Base-by-base conservation (phyloP, 768 basidiomycete species). In the Tylopilus sp. region DNA sequence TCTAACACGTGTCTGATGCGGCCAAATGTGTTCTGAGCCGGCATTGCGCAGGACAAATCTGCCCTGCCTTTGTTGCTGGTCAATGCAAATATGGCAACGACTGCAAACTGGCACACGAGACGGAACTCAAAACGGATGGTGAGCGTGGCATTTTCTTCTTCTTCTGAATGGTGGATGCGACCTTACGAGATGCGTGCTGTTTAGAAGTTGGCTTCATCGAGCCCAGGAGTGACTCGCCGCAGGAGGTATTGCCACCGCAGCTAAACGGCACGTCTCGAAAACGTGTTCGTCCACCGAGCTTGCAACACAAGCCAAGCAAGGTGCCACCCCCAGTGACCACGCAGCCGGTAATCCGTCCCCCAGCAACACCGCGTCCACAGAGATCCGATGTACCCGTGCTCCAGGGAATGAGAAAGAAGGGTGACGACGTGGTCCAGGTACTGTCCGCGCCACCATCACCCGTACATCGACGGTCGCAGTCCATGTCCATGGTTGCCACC, bases 91-190 rank as follows among this genome's bases (percentile, higher is more conserved):
- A 61, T 18, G 69, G 65, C 13, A 47, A 59, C 28, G 57, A 69
- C 48, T 69, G 67, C 33, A 67, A 44, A 50, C 39, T 70, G 20
- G 62, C 62, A 25, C 67, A 70, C 35, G 58, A 69, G 31, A 69
- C 58, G 36, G 59, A 59, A 12, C 40, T 67, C 20, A 51, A 54
- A 21, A 50, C 51, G 4, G 53, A 64, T 44, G 36, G 69, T 69
- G 47, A 53, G 67, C 53, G 40, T 36, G 25, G 13, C 42, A 39
- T 39, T 39, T 20, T 39, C 21, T 21, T 39, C 20, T 26, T 26
- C 25, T 8, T 26, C 25, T 2, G 36, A 18, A 36, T n/a, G 36
- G 36, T 7, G 43, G 31, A 17, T 21, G 26, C n/a, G 41, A 42
- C 44, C 42, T 53, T 45, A 50, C 36, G 21, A 21, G 18, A 9